A percentile compares a stretch with the other conserved stretches of the same genome.
Conservation (phyloP, 2,329 filamentous ascomycete genomes). For the Cryphonectria nitschkei region DNA sequence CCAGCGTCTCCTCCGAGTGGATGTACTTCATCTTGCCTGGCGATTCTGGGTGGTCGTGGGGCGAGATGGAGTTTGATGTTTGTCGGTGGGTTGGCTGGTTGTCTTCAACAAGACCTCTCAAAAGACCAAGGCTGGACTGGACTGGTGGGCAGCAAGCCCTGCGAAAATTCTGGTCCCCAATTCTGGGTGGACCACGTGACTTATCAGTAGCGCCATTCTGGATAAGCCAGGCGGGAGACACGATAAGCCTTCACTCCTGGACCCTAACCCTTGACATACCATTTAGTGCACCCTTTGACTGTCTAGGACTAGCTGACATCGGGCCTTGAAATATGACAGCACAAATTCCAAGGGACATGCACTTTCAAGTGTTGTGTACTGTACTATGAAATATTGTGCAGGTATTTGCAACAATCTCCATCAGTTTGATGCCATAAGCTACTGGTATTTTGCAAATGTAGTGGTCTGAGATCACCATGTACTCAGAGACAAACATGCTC, state of each 20-base stretch:
- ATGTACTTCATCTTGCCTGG: conserved; percentile 98
- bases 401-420: too few relatives aligned
- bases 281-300: too few relatives aligned
- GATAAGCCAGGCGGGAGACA: not conserved
- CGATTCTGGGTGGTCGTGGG: conserved; percentile 42
- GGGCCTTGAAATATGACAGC: not conserved
- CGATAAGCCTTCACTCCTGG: not conserved
- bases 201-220: not conserved
- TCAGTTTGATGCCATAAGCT: too few relatives aligned
- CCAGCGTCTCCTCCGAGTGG: conserved; percentile 94
- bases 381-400: too few relatives aligned
- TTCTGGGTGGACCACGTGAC: conserved; percentile 14
- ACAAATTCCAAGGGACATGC: too few relatives aligned
- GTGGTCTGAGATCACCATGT: too few relatives aligned
- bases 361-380: too few relatives aligned
- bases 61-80: conserved; percentile 41
- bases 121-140: conserved; percentile 9
- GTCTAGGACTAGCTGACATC: not conserved
- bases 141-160: conserved; percentile 17
- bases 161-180: conserved; percentile 15
- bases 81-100: conserved; percentile 20
- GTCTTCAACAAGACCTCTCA: conserved; percentile 6
- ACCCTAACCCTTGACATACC: not conserved
- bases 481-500: too few relatives aligned
- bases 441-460: too few relatives aligned